Base-by-base conservation (phyloP, 768 basidiomycete genomes). In the Tulasnella sp. region DNA sequence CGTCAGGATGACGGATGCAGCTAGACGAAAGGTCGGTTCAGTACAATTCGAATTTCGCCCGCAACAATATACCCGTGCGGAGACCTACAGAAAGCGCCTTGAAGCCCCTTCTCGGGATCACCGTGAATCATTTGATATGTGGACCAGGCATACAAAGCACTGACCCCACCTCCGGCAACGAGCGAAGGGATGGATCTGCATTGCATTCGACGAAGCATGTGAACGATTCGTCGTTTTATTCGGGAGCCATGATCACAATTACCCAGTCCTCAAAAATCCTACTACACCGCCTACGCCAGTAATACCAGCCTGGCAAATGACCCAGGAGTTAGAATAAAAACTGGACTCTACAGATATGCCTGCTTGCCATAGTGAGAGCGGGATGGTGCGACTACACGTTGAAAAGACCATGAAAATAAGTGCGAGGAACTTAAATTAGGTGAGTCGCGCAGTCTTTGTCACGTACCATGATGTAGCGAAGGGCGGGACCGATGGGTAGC, bases 281-380 rank as follows among this genome's bases (percentile, higher is more conserved):
- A 92, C 91, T 54, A 93, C 79, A 28, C 95, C 95, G 14, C 95
- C 95, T 58, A 93, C 88, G 82, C 94, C 87, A 85, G 94, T 95
- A 82, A 96, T 87, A 79, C 87, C 89, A 28, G 81, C 69, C 81
- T 81, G 72, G 44, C 12, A 31, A 37, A 72, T 72, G 5, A 37
- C 34, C 2, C 18, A 3, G 28, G 7, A 24, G 72, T 34, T 42
- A 72, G 41, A 24, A 42, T 12, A 3, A 72, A 72, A n/a, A n/a
- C n/a, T n/a, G 4, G 16, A 34, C 12, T 28, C 72, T 12, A 1
- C 24, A 1, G 3, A 4, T 8, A 12, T 18, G 24, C 41, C 7
- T 12, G 40, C 80, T 80, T 79, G 72, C 81, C 81, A 82, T 82
- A 1, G 81, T 82, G n/a, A 46, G 72, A 58, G 81, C 81, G 34